These are phyloP conservation scores for Hericium rajendrae DNA, from an alignment of 768 basidiomycete genomes.

Conservation along the genomic window DNA sequence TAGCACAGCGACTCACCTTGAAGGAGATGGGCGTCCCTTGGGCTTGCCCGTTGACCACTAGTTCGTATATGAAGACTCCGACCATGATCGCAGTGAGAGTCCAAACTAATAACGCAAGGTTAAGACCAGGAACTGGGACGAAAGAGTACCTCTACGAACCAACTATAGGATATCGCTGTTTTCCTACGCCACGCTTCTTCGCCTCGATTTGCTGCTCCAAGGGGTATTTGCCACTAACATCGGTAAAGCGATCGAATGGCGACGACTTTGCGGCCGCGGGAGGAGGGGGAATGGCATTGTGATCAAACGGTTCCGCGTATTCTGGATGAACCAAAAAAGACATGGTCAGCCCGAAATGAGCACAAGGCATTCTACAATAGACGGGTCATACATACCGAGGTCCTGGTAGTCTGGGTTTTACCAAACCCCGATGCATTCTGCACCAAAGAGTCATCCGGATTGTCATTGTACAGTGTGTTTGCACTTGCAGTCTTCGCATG, in stretches of 20 bases:
- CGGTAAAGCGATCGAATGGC: conserved; percentile 3
- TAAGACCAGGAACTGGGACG: not conserved
- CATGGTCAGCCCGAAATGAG: not conserved
- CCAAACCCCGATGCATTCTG: not conserved
- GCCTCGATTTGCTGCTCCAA: conserved; percentile 77
- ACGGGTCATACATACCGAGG: not conserved
- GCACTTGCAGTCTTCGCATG: not conserved
- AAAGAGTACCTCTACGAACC: conserved; percentile 35
- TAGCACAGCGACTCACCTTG: conserved; percentile 38
- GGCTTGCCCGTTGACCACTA: conserved; percentile 60
- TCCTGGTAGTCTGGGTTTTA: not conserved
- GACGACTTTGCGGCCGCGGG: not conserved
- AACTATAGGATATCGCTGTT: conserved; percentile 71
- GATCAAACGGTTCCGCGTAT: not conserved
- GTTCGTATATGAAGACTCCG: conserved; percentile 74
- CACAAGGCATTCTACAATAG: not conserved
- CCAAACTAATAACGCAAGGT: conserved; percentile 41
- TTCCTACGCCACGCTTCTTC: conserved; percentile 76
- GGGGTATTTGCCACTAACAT: conserved; percentile 32
- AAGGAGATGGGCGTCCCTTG: conserved; percentile 84
- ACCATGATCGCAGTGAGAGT: conserved; percentile 56
- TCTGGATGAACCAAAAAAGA: not conserved
- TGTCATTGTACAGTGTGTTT: not conserved
- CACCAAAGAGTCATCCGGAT: not conserved
- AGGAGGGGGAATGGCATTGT: not conserved